Evolutionary conservation across 148 eudicot species (phyloP).

Genomic region (Rhododendron vialii): DNA sequence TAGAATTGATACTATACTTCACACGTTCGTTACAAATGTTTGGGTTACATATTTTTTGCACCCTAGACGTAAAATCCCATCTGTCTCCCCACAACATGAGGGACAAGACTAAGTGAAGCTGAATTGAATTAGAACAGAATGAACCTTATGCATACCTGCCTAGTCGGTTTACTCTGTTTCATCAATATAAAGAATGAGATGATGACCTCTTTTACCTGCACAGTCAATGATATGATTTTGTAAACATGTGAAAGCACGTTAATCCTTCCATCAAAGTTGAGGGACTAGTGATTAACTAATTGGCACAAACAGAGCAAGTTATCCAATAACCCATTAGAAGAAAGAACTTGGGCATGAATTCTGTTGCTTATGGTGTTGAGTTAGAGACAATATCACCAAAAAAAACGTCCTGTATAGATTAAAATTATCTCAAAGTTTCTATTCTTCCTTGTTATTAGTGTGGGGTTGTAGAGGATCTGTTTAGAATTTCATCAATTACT

Average conservation of each 20-base stretch:
- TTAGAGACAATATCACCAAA: too few relatives aligned
- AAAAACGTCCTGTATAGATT: too few relatives aligned
- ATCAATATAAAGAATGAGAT: slow-evolving; percentile 77
- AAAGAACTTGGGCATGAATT: neutral
- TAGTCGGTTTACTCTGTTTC: slow-evolving; percentile 90
- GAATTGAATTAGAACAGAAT: too few relatives aligned
- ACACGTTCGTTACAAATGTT: neutral
- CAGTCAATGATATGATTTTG: neutral
- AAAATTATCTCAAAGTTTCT: neutral
- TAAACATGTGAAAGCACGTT: neutral
- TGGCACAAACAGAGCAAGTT: neutral
- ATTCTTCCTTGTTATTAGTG: too few relatives aligned
- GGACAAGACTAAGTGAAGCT: neutral
- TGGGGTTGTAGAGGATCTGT: neutral
- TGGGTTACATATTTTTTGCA: neutral
- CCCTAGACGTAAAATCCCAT: too few relatives aligned
- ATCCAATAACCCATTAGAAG: neutral
- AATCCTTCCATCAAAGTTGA: neutral
- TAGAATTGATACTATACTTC: neutral
- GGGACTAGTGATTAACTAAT: neutral
- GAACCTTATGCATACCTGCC: slow-evolving; percentile 43
- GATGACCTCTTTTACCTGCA: slow-evolving; percentile 94
- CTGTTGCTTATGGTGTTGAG: neutral
- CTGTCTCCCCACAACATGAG: neutral
- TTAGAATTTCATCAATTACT: neutral